Evolutionary conservation across 1,284 basidiomycete genomes (phyloP).

Genomic region (Ganoderma boninense): DNA sequence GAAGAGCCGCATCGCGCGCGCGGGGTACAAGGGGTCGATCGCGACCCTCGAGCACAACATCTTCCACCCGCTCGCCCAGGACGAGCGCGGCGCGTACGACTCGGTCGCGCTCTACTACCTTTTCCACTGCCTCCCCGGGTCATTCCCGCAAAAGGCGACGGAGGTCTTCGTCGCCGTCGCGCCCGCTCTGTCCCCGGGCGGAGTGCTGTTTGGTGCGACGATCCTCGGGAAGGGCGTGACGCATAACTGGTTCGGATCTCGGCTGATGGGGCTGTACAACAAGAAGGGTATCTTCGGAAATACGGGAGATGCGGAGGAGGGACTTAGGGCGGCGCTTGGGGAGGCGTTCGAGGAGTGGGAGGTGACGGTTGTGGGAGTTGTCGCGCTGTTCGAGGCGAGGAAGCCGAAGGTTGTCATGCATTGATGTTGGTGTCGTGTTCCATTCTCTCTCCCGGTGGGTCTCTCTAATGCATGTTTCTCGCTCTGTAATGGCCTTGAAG

Average conservation of each 20-base stretch:
- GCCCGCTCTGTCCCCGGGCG: conserved; percentile 30
- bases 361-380: conserved; percentile 30
- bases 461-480: too few relatives aligned
- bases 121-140: conserved; percentile 37
- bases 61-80: conserved; percentile 30
- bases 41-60: conserved; percentile 31
- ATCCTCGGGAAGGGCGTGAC: conserved; percentile 29
- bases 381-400: conserved; percentile 31
- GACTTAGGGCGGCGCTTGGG: conserved; percentile 29
- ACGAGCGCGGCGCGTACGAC: conserved; percentile 28
- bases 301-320: conserved; percentile 26
- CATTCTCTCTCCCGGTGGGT: too few relatives aligned
- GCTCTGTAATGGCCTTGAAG: too few relatives aligned
- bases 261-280: conserved; percentile 32
- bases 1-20: conserved; percentile 21
- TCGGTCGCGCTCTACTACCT: conserved; percentile 38
- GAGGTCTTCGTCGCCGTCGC: conserved; percentile 24
- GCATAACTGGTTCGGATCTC: conserved; percentile 36
- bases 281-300: conserved; percentile 34
- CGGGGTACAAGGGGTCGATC: conserved; percentile 33
- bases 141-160: conserved; percentile 32
- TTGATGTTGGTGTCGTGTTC: neutral
- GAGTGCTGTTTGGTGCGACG: conserved; percentile 37
- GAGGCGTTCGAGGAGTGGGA: conserved; percentile 34
- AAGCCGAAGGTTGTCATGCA: neutral